phyloP scores from a whole-genome alignment of 2,329 filamentous ascomycete species.

The Verticillium klebahnii region DNA sequence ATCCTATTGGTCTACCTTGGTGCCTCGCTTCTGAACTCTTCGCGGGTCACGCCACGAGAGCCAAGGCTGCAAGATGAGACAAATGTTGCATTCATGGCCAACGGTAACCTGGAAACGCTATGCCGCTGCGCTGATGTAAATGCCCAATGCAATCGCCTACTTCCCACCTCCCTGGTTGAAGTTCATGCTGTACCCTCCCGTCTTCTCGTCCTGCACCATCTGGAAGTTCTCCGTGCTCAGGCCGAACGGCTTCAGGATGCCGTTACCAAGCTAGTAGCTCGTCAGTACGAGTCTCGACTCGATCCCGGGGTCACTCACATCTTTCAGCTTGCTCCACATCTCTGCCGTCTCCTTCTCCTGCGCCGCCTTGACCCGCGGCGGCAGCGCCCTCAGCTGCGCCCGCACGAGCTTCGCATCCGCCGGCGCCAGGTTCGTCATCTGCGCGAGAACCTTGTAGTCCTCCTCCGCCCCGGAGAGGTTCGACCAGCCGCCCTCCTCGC shows the following conservation, averaged over 20 bases:
- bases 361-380: constrained; percentile 66
- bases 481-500: constrained; percentile 71
- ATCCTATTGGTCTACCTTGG: too few species aligned
- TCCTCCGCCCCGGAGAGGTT: constrained; percentile 71
- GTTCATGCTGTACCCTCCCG: constrained; percentile 91
- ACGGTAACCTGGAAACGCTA: not conserved
- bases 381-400: constrained; percentile 60
- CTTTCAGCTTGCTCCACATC: constrained; percentile 96
- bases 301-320: constrained; percentile 39
- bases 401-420: constrained; percentile 66
- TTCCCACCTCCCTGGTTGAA: constrained; percentile 49
- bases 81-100: too few species aligned
- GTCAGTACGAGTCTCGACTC: not conserved
- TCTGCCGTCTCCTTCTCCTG: constrained; percentile 87
- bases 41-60: too few species aligned
- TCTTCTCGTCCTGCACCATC: constrained; percentile 84
- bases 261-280: constrained; percentile 67
- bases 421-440: constrained; percentile 54
- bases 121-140: not conserved
- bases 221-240: constrained; percentile 92
- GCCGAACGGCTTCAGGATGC: constrained; percentile 87
- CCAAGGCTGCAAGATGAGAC: too few species aligned
- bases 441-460: constrained; percentile 69
- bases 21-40: too few species aligned
- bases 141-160: not conserved